Conservation (phyloP, 73 alveolate genomes). For the Tetrahymena elliotti region DNA sequence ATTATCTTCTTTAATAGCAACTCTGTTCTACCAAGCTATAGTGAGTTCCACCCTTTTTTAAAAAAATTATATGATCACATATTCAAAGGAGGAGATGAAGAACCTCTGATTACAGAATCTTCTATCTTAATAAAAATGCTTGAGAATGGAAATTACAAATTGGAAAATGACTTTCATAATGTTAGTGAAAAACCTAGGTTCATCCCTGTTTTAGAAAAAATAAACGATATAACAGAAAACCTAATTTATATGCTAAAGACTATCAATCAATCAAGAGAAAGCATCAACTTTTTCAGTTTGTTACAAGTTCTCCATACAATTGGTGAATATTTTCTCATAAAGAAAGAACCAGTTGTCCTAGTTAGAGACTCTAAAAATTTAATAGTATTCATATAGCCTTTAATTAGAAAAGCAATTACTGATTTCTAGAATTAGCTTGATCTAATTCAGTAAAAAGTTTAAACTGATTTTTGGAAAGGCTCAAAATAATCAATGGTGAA, state of each 20-base stretch:
- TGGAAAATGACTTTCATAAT: not conserved
- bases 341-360: not conserved
- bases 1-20: not conserved
- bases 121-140: not conserved
- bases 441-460: not conserved
- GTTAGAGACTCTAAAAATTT: not conserved
- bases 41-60: not conserved
- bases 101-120: not conserved
- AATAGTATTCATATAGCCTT: not conserved
- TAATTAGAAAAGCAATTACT: not conserved
- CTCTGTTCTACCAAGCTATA: not conserved
- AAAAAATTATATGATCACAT: not conserved
- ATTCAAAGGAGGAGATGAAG: not conserved
- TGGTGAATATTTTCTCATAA: not conserved
- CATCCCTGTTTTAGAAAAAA: not conserved
- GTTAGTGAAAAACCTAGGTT: not conserved
- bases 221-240: not conserved
- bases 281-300: not conserved
- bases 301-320: not conserved
- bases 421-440: not conserved
- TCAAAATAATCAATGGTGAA: not conserved
- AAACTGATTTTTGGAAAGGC: not conserved
- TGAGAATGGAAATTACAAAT: not conserved
- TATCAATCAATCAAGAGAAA: not conserved
- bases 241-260: not conserved